Evolutionary conservation across 148 eudicot species (phyloP).

Genomic region (Drosera capensis): DNA sequence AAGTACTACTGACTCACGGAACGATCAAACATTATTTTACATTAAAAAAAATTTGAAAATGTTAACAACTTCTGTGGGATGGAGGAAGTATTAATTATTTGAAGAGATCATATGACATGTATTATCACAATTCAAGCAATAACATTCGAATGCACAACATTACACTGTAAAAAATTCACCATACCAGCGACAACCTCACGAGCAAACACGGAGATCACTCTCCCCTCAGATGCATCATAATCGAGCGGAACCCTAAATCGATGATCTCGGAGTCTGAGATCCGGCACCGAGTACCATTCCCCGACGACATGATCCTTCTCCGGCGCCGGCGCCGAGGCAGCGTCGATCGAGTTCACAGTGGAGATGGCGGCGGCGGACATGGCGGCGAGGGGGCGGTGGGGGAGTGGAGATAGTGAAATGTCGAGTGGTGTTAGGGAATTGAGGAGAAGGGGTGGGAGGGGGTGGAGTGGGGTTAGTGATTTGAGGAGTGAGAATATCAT

Average conservation of each 20-base stretch:
- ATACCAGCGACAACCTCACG: slow-evolving; percentile 82
- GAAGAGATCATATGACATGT: background rate
- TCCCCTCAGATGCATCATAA: slow-evolving; percentile 43
- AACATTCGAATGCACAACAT: background rate
- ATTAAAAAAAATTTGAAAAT: no score
- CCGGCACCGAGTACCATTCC: slow-evolving; percentile 75
- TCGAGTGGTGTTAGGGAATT: slow-evolving; percentile 5
- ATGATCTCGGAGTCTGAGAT: slow-evolving; percentile 82
- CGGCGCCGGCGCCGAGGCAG: slow-evolving; percentile 6
- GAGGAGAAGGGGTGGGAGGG: slow-evolving; percentile 4
- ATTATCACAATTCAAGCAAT: background rate
- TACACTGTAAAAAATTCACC: background rate
- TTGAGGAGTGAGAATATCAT: slow-evolving; percentile 1
- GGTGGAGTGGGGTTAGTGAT: slow-evolving; percentile 2
- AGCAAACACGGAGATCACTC: slow-evolving; percentile 74
- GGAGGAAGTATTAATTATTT: no score
- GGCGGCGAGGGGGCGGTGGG: slow-evolving; percentile 6
- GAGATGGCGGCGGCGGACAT: slow-evolving; percentile 15
- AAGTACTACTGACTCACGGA: no score
- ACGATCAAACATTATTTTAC: no score
- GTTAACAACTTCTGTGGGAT: no score
- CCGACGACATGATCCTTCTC: slow-evolving; percentile 31
- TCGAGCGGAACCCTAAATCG: slow-evolving; percentile 79
- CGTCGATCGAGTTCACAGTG: slow-evolving; percentile 2
- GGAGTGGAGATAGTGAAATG: background rate